phyloP scores from a whole-genome alignment of 169 alveolate genomes.

The Eimeria necatrix region DNA sequence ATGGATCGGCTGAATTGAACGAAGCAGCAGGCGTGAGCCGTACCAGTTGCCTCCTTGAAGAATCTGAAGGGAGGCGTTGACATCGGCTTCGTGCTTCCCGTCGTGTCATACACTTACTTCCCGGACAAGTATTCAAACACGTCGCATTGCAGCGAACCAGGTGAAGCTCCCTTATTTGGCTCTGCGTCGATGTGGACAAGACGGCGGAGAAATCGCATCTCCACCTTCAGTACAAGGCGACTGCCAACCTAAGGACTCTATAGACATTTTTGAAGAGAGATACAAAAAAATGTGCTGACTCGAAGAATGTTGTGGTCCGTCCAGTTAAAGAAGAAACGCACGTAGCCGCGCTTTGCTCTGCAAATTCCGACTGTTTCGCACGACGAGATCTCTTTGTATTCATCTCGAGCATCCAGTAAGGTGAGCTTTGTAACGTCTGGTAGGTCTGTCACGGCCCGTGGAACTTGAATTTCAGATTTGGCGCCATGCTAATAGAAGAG shows the following conservation, averaged over 20 bases:
- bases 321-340: constrained; percentile 81
- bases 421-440: constrained; percentile 80
- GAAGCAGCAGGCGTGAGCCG: constrained; percentile 35
- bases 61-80: constrained; percentile 51
- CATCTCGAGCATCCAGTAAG: constrained; percentile 77
- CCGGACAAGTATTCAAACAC: constrained; percentile 79
- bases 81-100: constrained; percentile 46
- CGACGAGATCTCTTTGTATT: constrained; percentile 75
- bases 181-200: constrained; percentile 76
- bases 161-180: constrained; percentile 18
- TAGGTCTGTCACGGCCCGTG: constrained; percentile 32
- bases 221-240: constrained; percentile 78
- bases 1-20: constrained; percentile 55
- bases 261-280: neutral
- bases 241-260: constrained; percentile 75
- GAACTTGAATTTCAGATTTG: neutral
- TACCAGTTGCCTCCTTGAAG: constrained; percentile 74
- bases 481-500: neutral
- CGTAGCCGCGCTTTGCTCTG: constrained; percentile 81
- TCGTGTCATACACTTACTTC: constrained; percentile 51
- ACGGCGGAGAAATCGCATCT: constrained; percentile 80
- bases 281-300: constrained; percentile 25
- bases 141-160: constrained; percentile 76
- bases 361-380: constrained; percentile 82
- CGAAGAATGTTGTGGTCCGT: constrained; percentile 81